Conservation (phyloP, 306 rosid genomes). For the Prunus padus region DNA sequence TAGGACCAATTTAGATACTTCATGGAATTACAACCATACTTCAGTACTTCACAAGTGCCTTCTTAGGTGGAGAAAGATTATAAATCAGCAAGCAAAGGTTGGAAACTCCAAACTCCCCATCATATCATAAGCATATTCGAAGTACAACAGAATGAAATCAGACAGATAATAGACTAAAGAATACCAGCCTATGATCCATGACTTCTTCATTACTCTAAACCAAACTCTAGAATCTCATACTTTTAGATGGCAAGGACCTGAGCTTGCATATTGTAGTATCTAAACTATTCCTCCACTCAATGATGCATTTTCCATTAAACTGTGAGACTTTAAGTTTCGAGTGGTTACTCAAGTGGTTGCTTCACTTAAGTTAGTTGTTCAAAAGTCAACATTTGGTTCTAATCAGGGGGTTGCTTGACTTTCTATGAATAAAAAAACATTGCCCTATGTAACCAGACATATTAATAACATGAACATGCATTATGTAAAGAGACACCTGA, state of each 20-base stretch:
- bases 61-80: background rate
- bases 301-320: background rate
- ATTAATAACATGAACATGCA: background rate
- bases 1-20: background rate
- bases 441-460: background rate
- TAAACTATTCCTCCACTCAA: background rate
- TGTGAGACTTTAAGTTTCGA: conserved; percentile 1
- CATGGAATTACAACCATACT: background rate
- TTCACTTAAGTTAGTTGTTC: background rate
- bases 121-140: background rate
- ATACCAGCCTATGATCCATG: background rate
- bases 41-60: background rate
- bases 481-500: background rate
- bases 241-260: background rate
- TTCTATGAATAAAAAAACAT: background rate
- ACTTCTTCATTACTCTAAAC: conserved; percentile 6
- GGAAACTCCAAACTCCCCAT: background rate
- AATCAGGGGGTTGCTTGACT: background rate
- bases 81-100: background rate
- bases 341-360: background rate
- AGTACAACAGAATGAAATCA: background rate
- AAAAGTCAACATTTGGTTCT: background rate
- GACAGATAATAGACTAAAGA: background rate
- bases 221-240: background rate
- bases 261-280: background rate